Evolutionary conservation across 176 grass and related monocot genomes (phyloP), one percentile per base, ranked within the genome.

Genomic region (Avena sativa): DNA sequence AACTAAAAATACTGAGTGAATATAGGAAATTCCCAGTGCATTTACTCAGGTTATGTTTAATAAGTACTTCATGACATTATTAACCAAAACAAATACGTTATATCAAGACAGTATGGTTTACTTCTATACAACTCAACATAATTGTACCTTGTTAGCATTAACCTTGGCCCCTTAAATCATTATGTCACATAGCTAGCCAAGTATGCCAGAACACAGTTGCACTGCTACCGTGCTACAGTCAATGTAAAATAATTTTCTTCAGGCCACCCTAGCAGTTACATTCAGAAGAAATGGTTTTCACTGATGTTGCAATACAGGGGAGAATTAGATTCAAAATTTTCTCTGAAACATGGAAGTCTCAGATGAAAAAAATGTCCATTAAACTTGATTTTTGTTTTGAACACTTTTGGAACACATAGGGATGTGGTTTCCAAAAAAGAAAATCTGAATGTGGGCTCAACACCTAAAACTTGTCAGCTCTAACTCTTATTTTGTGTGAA

Each of bases 171-270:
- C 21, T 85, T 81, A 81, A 80, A 81, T 0, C 44, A 74, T 71
- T 70, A 74, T 55, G 52, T 14, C 21, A 72, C 38, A 84, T 40
- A 80, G n/a, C 15, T 58, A 80, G 9, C 28, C 38, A 78, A 82
- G 40, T 47, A 81, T 71, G 53, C n/a, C 60, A 20, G 12, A 64
- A 78, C 55, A 57, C 3, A 53, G 28, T 53, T 82, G 20, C 40
- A 79, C 49, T 48, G 73, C 7, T 46, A 81, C 1, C 70, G 69
- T 48, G 73, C 7, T 46, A 81, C 2, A 79, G 69, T 58, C 76
- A 34, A 79, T 69, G 74, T 20, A 48, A 49, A 15, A 75, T n/a
- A 68, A n/a, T 46, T 86, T 6, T 57, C 50, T 76, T 57, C 14
- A 0, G 48, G 23, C 47, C 73, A 17, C 48, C 8, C 13, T 14